Evolutionary conservation across 2,329 filamentous ascomycete genomes (phyloP).

Genomic region (Phialophora chinensis): DNA sequence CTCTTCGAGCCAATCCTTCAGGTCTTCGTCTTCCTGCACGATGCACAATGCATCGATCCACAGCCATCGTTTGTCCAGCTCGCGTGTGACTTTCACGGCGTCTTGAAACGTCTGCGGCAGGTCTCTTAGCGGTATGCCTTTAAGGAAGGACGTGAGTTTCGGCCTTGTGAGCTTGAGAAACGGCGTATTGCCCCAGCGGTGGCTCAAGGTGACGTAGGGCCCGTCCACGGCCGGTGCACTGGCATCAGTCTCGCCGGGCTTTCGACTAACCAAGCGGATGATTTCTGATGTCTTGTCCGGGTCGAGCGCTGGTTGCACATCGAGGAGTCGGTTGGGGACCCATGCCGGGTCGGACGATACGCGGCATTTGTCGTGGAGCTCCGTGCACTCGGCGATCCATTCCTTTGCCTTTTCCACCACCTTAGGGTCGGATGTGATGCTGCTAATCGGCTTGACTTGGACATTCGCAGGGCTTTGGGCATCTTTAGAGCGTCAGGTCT

Average conservation of each 20-base stretch:
- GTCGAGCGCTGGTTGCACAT: slow-evolving; percentile 7
- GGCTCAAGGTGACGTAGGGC: slow-evolving; percentile 25
- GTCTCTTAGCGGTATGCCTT: slow-evolving; percentile 2
- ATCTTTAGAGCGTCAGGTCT: not conserved
- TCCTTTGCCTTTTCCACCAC: slow-evolving; percentile 17
- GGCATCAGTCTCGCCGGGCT: slow-evolving; percentile 6
- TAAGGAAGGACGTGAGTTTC: slow-evolving; percentile 10
- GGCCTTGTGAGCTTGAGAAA: slow-evolving; percentile 17
- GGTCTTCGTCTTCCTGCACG: slow-evolving; percentile 25
- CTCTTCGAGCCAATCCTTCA: slow-evolving; percentile 26
- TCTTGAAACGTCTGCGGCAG: slow-evolving; percentile 25
- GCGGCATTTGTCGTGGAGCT: slow-evolving; percentile 17
- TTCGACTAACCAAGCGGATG: slow-evolving; percentile 11
- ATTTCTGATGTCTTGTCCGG: not conserved
- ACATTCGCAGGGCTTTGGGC: not conserved
- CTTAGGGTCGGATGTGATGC: slow-evolving; percentile 14
- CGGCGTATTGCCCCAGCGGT: slow-evolving; percentile 25
- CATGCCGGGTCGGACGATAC: slow-evolving; percentile 6
- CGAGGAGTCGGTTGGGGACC: slow-evolving; percentile 23
- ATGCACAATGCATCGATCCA: slow-evolving; percentile 36
- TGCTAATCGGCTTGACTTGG: slow-evolving; percentile 12
- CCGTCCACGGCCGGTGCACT: slow-evolving; percentile 15
- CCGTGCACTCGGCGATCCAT: slow-evolving; percentile 20
- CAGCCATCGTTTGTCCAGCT: slow-evolving; percentile 21
- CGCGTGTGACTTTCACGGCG: slow-evolving; percentile 22